Percentiles rank a stretch among this genome's conserved stretches.
Evolutionary conservation across 495 filamentous ascomycete genomes (phyloP).

Genomic region (Aspergillus taichungensis): DNA sequence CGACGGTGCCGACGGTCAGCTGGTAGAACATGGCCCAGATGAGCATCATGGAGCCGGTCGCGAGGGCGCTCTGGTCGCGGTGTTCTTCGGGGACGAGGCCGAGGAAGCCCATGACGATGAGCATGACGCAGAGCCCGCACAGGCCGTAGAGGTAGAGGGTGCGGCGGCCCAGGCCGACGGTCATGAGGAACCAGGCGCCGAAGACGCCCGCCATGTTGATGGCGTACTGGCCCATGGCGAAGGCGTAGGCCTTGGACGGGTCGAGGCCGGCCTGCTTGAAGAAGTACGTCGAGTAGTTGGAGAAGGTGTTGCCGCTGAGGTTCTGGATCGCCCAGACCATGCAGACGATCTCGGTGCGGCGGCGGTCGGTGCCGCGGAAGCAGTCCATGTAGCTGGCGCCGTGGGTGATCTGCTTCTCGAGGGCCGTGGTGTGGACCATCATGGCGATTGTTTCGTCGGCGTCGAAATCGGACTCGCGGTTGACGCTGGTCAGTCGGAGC

Average conservation of each 20-base stretch:
- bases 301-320: constrained; percentile 68
- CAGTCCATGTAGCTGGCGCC: constrained; percentile 67
- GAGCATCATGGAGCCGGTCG: constrained; percentile 63
- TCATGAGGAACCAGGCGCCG: constrained; percentile 67
- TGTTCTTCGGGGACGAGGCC: constrained; percentile 51
- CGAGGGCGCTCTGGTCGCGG: constrained; percentile 48
- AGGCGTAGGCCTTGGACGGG: constrained; percentile 50
- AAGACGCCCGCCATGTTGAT: constrained; percentile 70
- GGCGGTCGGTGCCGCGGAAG: constrained; percentile 64
- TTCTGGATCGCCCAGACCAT: constrained; percentile 83
- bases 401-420: constrained; percentile 60
- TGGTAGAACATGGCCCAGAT: constrained; percentile 69
- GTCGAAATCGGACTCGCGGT: constrained; percentile 53
- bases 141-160: constrained; percentile 63
- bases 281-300: constrained; percentile 76
- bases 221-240: constrained; percentile 65
- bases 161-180: constrained; percentile 57
- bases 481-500: constrained; percentile 52
- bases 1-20: constrained; percentile 67
- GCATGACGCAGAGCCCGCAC: constrained; percentile 53
- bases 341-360: constrained; percentile 70
- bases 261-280: constrained; percentile 61
- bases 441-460: constrained; percentile 70
- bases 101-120: constrained; percentile 66
- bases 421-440: constrained; percentile 74